Evolutionary conservation across 305 asterid genomes (phyloP).

Genomic region (Ajuga reptans): DNA sequence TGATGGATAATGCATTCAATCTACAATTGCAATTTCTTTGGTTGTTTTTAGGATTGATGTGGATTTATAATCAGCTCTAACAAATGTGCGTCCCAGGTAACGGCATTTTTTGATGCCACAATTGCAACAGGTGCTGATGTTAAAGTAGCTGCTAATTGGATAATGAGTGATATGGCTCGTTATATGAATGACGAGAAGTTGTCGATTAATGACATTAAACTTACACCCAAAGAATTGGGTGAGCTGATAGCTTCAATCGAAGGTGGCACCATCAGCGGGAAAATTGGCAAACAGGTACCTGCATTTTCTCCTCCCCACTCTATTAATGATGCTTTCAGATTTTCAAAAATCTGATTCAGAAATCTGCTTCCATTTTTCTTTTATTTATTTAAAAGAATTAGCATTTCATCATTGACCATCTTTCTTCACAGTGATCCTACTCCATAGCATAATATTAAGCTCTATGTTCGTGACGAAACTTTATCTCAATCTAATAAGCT

Average conservation of each 20-base stretch:
- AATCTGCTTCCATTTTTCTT: not conserved
- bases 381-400: too few relatives aligned
- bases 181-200: slow-evolving; percentile 80
- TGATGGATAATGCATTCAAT: not conserved
- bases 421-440: not conserved
- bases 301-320: not conserved
- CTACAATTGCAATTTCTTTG: not conserved
- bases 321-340: not conserved
- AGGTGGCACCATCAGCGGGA: slow-evolving; percentile 86
- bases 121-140: slow-evolving; percentile 66
- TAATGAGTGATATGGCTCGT: slow-evolving; percentile 97
- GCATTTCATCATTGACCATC: not conserved
- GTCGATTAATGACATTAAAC: slow-evolving; percentile 62
- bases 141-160: slow-evolving; percentile 86
- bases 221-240: slow-evolving; percentile 67
- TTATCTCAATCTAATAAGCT: too few relatives aligned
- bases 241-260: slow-evolving; percentile 81
- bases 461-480: not conserved
- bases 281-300: slow-evolving; percentile 92
- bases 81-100: slow-evolving; percentile 43
- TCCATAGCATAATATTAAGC: not conserved
- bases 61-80: not conserved
- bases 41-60: not conserved
- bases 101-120: slow-evolving; percentile 78
- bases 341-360: not conserved